Evolutionary conservation across 2,329 filamentous ascomycete species (phyloP).

Genomic region (Sarocladium oryzae): DNA sequence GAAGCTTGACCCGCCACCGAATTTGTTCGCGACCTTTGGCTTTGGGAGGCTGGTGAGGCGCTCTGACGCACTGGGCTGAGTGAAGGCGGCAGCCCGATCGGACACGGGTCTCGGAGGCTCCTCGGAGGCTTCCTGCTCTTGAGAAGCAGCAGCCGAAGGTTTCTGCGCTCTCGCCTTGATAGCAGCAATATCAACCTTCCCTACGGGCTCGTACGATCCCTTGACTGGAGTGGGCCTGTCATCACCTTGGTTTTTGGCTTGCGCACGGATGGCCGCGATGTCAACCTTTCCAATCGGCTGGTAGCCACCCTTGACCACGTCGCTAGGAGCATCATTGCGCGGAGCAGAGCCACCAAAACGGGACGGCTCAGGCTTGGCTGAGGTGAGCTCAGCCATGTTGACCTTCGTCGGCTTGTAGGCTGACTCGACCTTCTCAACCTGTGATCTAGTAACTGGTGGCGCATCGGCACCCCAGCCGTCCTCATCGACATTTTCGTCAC

Average conservation of each 20-base stretch:
- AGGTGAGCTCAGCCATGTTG: constrained; percentile 79
- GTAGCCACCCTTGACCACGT: constrained; percentile 80
- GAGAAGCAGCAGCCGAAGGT: constrained; percentile 36
- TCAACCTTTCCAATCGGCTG: constrained; percentile 97
- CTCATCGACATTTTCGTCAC: constrained; percentile 56
- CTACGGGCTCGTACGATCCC: constrained; percentile 88
- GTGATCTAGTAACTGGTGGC: constrained; percentile 77
- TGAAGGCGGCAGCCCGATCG: constrained; percentile 73
- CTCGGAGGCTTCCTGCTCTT: constrained; percentile 20
- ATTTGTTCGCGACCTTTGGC: constrained; percentile 89
- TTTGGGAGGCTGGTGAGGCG: constrained; percentile 84
- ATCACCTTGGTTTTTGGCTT: constrained; percentile 62
- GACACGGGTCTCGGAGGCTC: constrained; percentile 54
- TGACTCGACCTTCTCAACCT: constrained; percentile 85
- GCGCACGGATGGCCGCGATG: constrained; percentile 80
- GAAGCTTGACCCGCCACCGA: constrained; percentile 65
- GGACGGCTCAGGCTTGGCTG: constrained; percentile 63
- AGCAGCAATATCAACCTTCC: constrained; percentile 94
- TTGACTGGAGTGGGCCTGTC: constrained; percentile 81
- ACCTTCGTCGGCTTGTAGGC: constrained; percentile 96
- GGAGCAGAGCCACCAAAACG: constrained; percentile 44
- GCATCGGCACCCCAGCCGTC: constrained; percentile 96
- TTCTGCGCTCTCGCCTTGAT: constrained; percentile 80
- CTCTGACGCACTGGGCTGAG: constrained; percentile 54
- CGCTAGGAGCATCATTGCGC: constrained; percentile 38